Evolutionary conservation across 208 protist genomes (phyloP).

Genomic region (Leptomonas pyrrhocoris): DNA sequence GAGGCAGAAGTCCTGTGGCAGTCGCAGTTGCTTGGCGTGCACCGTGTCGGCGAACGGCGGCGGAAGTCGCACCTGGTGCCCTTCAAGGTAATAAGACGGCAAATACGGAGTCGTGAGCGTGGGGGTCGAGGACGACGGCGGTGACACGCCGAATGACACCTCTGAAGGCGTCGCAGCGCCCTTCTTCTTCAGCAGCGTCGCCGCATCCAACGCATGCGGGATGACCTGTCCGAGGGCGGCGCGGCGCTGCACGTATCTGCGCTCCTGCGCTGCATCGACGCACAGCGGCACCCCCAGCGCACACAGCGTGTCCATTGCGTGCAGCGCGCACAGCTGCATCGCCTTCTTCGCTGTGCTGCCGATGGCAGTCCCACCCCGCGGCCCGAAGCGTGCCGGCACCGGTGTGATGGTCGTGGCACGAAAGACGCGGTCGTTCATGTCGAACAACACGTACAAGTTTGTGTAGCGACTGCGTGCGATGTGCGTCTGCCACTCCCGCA

Average conservation of each 20-base stretch:
- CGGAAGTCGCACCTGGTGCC: slow-evolving; percentile 49
- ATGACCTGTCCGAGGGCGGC: slow-evolving; percentile 34
- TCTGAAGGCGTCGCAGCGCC: not conserved
- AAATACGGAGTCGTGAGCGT: slow-evolving; percentile 35
- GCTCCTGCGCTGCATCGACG: slow-evolving; percentile 44
- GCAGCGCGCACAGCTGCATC: slow-evolving; percentile 66
- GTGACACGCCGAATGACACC: not conserved
- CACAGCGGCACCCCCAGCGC: slow-evolving; percentile 60
- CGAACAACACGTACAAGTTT: slow-evolving; percentile 74
- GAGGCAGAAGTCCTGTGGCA: slow-evolving; percentile 74
- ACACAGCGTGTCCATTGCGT: slow-evolving; percentile 76
- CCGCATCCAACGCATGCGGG: slow-evolving; percentile 15
- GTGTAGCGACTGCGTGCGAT: slow-evolving; percentile 66
- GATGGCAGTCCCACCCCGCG: slow-evolving; percentile 72
- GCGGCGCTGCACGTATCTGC: slow-evolving; percentile 48
- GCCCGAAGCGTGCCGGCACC: slow-evolving; percentile 58
- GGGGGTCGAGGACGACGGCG: not conserved
- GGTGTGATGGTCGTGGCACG: slow-evolving; percentile 77
- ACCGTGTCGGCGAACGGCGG: slow-evolving; percentile 56
- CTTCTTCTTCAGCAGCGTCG: not conserved
- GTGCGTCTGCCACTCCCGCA: slow-evolving; percentile 64
- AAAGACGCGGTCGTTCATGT: slow-evolving; percentile 57
- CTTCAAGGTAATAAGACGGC: slow-evolving; percentile 74
- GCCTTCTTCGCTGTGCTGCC: slow-evolving; percentile 56
- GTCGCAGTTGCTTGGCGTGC: slow-evolving; percentile 47